phyloP scores from a whole-genome alignment of 202 grass and related monocot species.

The Panicum hallii region DNA sequence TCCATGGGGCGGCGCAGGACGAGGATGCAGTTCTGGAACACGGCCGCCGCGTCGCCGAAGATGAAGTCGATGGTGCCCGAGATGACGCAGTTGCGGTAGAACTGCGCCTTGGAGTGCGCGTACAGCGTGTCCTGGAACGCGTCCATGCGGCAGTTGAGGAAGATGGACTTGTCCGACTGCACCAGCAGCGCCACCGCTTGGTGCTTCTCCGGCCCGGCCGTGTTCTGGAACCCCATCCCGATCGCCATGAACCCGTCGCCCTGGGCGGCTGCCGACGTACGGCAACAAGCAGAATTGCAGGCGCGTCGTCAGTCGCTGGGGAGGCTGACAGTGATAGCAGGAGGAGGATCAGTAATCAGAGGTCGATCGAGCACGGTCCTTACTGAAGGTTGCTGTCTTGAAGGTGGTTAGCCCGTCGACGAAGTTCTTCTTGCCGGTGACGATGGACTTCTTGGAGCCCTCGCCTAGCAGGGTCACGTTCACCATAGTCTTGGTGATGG shows the following conservation, averaged over 20 bases:
- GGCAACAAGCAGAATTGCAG: neutral
- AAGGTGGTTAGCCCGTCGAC: constrained; percentile 76
- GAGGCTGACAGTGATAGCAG: no score
- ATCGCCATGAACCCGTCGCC: constrained; percentile 86
- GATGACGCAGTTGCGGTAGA: constrained; percentile 89
- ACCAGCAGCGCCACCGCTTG: constrained; percentile 91
- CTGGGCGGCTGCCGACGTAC: constrained; percentile 47
- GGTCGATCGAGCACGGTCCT: neutral
- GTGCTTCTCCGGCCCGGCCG: constrained; percentile 77
- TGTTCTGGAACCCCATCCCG: constrained; percentile 90
- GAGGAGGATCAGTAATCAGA: neutral
- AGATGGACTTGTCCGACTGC: constrained; percentile 71
- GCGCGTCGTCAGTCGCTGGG: neutral
- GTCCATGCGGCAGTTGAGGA: constrained; percentile 88
- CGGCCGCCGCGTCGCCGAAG: constrained; percentile 88
- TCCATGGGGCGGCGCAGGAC: constrained; percentile 67
- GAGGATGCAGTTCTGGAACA: constrained; percentile 92
- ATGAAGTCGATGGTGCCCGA: constrained; percentile 85
- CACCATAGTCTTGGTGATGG: constrained; percentile 51
- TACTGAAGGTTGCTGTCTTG: constrained; percentile 82
- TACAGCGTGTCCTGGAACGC: constrained; percentile 92
- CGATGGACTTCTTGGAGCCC: constrained; percentile 67
- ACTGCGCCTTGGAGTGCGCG: constrained; percentile 82
- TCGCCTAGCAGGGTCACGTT: constrained; percentile 80
- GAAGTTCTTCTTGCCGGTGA: constrained; percentile 80